phyloP scores from a whole-genome alignment of 2,329 filamentous ascomycete genomes.

The Fonsecaea multimorphosa region DNA sequence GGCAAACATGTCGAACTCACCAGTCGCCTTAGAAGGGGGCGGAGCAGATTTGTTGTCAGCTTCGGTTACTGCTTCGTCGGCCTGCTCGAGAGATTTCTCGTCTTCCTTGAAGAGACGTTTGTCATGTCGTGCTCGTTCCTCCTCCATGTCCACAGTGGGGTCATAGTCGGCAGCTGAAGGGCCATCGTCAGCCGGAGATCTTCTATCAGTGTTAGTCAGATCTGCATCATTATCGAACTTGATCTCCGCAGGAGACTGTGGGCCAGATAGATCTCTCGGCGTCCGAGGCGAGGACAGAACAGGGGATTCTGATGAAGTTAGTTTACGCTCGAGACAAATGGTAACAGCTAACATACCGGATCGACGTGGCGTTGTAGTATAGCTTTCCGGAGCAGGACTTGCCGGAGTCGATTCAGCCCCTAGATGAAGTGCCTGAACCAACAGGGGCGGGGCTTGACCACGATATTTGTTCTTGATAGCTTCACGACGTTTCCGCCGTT shows the following conservation, averaged over 20 bases:
- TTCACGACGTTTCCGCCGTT: slow-evolving; percentile 81
- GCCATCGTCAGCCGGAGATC: slow-evolving; percentile 61
- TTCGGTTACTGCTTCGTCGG: slow-evolving; percentile 61
- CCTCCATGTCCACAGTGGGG: slow-evolving; percentile 84
- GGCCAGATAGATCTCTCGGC: slow-evolving; percentile 55
- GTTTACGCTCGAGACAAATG: slow-evolving; percentile 50
- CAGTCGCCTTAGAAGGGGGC: slow-evolving; percentile 53
- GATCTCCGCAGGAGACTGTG: slow-evolving; percentile 64
- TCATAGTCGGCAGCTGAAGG: slow-evolving; percentile 94
- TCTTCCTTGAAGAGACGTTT: slow-evolving; percentile 66
- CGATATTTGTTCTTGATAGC: slow-evolving; percentile 84
- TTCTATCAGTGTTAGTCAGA: slow-evolving; percentile 65
- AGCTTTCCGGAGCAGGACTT: slow-evolving; percentile 54
- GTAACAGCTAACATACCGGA: slow-evolving; percentile 48
- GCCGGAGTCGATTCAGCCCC: slow-evolving; percentile 63
- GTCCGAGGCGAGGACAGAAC: slow-evolving; percentile 54
- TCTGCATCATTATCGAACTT: slow-evolving; percentile 71
- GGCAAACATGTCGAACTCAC: slow-evolving; percentile 69
- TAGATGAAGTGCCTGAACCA: slow-evolving; percentile 74
- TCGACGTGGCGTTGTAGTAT: slow-evolving; percentile 32
- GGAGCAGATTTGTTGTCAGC: slow-evolving; percentile 46
- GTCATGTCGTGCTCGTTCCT: slow-evolving; percentile 75
- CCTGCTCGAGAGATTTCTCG: slow-evolving; percentile 61
- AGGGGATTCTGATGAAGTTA: slow-evolving; percentile 43
- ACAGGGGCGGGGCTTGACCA: slow-evolving; percentile 71